phyloP scores from a whole-genome alignment of 2,329 filamentous ascomycete genomes.

The Drechslerella dactyloides region DNA sequence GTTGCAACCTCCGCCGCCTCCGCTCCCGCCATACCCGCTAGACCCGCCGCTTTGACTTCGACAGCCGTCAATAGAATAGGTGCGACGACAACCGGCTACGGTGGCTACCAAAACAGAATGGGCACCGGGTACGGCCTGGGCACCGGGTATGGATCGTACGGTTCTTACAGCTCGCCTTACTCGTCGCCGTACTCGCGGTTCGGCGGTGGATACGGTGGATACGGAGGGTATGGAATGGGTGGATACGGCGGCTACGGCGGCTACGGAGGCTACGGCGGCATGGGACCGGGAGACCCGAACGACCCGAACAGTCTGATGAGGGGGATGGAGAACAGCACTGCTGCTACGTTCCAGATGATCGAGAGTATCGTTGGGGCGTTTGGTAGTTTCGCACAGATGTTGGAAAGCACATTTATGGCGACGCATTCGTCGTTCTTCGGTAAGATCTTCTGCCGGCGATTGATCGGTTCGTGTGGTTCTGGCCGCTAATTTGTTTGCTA shows the following conservation, averaged over 20 bases:
- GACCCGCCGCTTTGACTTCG: conserved; percentile 73
- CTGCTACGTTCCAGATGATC: conserved; percentile 96
- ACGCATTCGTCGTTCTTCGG: conserved; percentile 98
- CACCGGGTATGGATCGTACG: conserved; percentile 58
- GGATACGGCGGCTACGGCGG: conserved; percentile 56
- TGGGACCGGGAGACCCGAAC: conserved; percentile 72
- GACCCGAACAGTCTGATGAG: conserved; percentile 95
- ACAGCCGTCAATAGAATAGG: conserved; percentile 83
- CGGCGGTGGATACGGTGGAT: conserved; percentile 58
- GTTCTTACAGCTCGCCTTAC: conserved; percentile 57
- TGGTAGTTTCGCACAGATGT: conserved; percentile 97
- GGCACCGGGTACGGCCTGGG: conserved; percentile 57
- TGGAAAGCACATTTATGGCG: conserved; percentile 99
- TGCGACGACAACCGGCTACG: conserved; percentile 61
- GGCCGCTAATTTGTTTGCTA: conserved; percentile 50
- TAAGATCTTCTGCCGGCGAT: conserved; percentile 61
- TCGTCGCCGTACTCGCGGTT: conserved; percentile 64
- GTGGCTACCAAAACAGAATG: conserved; percentile 56
- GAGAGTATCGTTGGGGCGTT: conserved; percentile 97
- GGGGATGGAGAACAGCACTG: conserved; percentile 90
- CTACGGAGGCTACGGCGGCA: conserved; percentile 61
- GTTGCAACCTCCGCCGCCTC: conserved; percentile 60
- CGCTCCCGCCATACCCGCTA: conserved; percentile 76
- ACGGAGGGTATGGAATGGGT: conserved; percentile 54
- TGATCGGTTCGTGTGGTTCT: conserved; percentile 47